A percentile compares a stretch with the other conserved stretches of the same genome.
phyloP scores from a whole-genome alignment of 345 rosid species.

The Salix suchowensis region DNA sequence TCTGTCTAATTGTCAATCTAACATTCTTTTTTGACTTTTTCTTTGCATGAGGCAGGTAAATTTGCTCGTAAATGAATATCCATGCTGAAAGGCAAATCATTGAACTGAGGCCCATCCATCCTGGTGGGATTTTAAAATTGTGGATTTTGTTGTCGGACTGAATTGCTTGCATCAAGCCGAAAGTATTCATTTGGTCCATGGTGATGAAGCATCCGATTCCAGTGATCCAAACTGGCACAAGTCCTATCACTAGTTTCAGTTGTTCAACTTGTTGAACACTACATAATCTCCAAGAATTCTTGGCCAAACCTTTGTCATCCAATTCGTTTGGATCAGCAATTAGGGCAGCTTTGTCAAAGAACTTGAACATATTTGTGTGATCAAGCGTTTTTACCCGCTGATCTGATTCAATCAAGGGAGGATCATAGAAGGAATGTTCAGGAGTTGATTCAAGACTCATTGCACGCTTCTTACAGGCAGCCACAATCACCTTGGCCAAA shows the following conservation, averaged over 20 bases:
- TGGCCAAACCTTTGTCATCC: constrained; percentile 38
- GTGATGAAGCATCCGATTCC: constrained; percentile 59
- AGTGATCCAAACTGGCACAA: constrained; percentile 56
- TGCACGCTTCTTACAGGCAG: constrained; percentile 42
- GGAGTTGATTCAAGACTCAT: neutral
- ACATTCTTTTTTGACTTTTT: constrained; percentile 26
- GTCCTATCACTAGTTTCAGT: constrained; percentile 42
- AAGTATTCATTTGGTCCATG: constrained; percentile 59
- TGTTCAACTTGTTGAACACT: constrained; percentile 60
- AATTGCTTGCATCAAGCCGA: constrained; percentile 59
- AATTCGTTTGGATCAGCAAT: constrained; percentile 43
- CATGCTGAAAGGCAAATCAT: constrained; percentile 62
- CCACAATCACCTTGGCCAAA: constrained; percentile 45
- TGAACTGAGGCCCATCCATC: constrained; percentile 57
- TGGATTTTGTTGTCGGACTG: constrained; percentile 44
- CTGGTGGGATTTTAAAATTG: constrained; percentile 49
- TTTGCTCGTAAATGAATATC: constrained; percentile 54
- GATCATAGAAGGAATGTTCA: constrained; percentile 30
- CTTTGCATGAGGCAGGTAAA: constrained; percentile 32
- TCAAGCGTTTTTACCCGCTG: constrained; percentile 17
- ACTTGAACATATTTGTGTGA: constrained; percentile 36
- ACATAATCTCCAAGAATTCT: constrained; percentile 52
- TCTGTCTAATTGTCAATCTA: constrained; percentile 44
- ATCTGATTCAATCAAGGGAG: constrained; percentile 18
- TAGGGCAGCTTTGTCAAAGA: constrained; percentile 54